Percentiles rank a stretch among this genome's conserved stretches.
phyloP scores from a whole-genome alignment of 2,329 filamentous ascomycete genomes.

The Aspergillus hiratsukae region DNA sequence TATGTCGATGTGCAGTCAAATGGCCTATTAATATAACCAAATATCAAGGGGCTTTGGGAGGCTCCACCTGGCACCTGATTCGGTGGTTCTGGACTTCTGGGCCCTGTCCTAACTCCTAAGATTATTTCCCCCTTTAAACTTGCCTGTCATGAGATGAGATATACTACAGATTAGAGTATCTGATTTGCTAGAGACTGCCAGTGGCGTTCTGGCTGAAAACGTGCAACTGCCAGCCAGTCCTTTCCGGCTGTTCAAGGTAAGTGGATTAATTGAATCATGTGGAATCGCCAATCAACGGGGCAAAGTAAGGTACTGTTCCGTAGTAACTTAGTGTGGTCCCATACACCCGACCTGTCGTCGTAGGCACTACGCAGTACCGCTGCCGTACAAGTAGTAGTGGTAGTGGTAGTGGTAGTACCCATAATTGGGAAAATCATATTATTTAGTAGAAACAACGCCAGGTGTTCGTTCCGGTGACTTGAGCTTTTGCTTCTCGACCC shows the following conservation, averaged over 20 bases:
- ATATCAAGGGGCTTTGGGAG: neutral
- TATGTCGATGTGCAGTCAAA: neutral
- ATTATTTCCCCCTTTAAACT: neutral
- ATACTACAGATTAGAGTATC: too few species aligned
- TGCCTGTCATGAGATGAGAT: neutral
- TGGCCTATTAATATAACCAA: neutral
- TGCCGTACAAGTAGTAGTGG: too few species aligned
- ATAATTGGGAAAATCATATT: neutral
- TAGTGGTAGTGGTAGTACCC: neutral
- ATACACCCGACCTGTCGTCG: neutral
- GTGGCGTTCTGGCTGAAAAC: slow-evolving; percentile 2
- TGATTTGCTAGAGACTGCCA: too few species aligned
- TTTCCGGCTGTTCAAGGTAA: neutral
- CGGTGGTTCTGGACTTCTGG: neutral
- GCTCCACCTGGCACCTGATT: slow-evolving; percentile 3
- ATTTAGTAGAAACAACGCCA: slow-evolving; percentile 14
- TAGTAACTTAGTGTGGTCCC: slow-evolving; percentile 18
- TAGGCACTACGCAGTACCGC: too few species aligned
- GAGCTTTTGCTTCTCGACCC: slow-evolving; percentile 8
- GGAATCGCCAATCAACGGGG: neutral
- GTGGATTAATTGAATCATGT: neutral
- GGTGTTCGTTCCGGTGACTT: slow-evolving; percentile 18
- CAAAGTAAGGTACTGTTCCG: neutral
- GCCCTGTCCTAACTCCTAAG: neutral
- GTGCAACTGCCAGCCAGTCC: neutral